A percentile compares a stretch with the other conserved stretches of the same genome.
phyloP scores from a whole-genome alignment of 2,329 filamentous ascomycete species.

The Madurella fahalii region DNA sequence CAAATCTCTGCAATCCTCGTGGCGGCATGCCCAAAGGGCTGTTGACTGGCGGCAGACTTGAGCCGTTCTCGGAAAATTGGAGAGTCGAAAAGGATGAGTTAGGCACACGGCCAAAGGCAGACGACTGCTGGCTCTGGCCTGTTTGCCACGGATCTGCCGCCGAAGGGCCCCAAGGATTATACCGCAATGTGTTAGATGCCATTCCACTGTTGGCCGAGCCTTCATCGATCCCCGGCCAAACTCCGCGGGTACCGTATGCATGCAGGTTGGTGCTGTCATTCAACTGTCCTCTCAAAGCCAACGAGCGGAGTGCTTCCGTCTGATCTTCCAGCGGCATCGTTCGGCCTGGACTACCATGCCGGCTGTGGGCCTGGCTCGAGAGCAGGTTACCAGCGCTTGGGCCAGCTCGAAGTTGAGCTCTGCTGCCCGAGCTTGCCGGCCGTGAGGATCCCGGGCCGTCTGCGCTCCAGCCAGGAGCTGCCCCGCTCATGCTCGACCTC shows the following conservation, averaged over 20 bases:
- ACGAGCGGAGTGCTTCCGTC: not conserved
- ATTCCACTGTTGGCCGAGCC: slow-evolving; percentile 1
- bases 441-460: slow-evolving; percentile 12
- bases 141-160: slow-evolving; percentile 13
- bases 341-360: not conserved
- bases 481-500: not conserved
- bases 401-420: slow-evolving; percentile 1
- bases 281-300: not conserved
- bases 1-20: slow-evolving; percentile 6
- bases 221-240: slow-evolving; percentile 9
- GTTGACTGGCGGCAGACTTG: slow-evolving; percentile 32
- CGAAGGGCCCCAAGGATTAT: slow-evolving; percentile 16
- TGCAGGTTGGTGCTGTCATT: slow-evolving; percentile 1
- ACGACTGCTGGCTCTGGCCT: not conserved
- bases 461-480: not conserved
- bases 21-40: slow-evolving; percentile 30
- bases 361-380: not conserved
- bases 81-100: slow-evolving; percentile 25
- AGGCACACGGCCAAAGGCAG: not conserved
- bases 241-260: not conserved
- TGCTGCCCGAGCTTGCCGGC: slow-evolving; percentile 16
- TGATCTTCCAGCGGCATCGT: not conserved
- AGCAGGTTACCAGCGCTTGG: slow-evolving; percentile 7
- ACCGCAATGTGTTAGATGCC: slow-evolving; percentile 2
- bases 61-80: slow-evolving; percentile 26